Percentiles rank a stretch among this genome's conserved stretches.
Evolutionary conservation across 768 basidiomycete species (phyloP).

Genomic region (Suillus placidus): DNA sequence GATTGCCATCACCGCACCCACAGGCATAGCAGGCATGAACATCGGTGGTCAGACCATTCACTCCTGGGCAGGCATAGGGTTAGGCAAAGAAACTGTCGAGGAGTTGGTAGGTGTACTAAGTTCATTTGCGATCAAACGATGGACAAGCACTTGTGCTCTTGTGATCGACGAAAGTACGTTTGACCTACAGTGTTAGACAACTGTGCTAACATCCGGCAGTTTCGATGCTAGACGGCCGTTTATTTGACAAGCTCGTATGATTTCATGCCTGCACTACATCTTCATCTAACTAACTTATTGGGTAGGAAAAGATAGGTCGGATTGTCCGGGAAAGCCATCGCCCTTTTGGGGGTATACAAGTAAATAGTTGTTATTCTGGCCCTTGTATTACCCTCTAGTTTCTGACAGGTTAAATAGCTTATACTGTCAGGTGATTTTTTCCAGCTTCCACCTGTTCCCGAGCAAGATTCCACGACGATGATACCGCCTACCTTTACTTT

Average conservation of each 20-base stretch:
- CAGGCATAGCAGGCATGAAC: slow-evolving; percentile 68
- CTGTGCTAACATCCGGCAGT: slow-evolving; percentile 42
- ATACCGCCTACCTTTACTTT: slow-evolving; percentile 65
- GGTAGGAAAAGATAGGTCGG: slow-evolving; percentile 42
- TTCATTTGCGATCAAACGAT: slow-evolving; percentile 40
- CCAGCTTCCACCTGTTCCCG: slow-evolving; percentile 74
- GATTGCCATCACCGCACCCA: slow-evolving; percentile 67
- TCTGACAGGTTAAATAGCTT: slow-evolving; percentile 45
- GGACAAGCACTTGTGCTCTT: slow-evolving; percentile 54
- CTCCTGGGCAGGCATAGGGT: slow-evolving; percentile 64
- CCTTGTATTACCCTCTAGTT: background rate
- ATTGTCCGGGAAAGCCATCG: slow-evolving; percentile 41
- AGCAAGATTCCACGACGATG: slow-evolving; percentile 48
- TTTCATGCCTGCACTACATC: slow-evolving; percentile 35
- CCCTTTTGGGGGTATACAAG: slow-evolving; percentile 76
- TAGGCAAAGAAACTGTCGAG: slow-evolving; percentile 53
- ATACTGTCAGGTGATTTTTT: slow-evolving; percentile 81
- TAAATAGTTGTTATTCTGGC: slow-evolving; percentile 18
- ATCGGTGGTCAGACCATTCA: slow-evolving; percentile 73
- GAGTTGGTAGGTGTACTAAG: slow-evolving; percentile 41
- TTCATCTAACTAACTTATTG: background rate
- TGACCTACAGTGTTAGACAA: background rate
- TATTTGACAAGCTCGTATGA: slow-evolving; percentile 72
- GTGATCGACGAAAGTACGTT: slow-evolving; percentile 74
- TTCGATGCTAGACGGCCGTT: slow-evolving; percentile 72